A percentile compares a stretch with the other conserved stretches of the same genome.
Conservation (phyloP, 2,329 filamentous ascomycete genomes). For the Epichloe coenophiala region DNA sequence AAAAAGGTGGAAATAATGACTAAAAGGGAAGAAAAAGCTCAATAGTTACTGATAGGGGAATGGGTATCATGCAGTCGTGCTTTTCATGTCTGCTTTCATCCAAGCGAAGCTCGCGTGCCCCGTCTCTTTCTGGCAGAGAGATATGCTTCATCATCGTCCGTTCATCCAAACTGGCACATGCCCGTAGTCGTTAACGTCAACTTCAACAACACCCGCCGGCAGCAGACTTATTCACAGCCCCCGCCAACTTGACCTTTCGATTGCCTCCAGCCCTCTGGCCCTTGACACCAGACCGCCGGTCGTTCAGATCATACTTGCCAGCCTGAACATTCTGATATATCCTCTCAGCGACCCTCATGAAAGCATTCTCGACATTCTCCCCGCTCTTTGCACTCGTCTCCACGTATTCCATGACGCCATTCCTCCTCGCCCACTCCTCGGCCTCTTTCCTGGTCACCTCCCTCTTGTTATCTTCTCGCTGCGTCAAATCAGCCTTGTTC, state of each 20-base stretch:
- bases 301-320: slow-evolving; percentile 87
- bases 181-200: no score
- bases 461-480: slow-evolving; percentile 45
- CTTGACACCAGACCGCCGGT: slow-evolving; percentile 85
- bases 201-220: slow-evolving; percentile 35
- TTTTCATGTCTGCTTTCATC: slow-evolving; percentile 2
- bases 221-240: slow-evolving; percentile 23
- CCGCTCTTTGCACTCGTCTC: slow-evolving; percentile 95
- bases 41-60: not conserved
- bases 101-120: not conserved
- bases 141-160: not conserved
- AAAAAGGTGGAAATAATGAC: not conserved
- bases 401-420: slow-evolving; percentile 84
- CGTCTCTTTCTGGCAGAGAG: not conserved
- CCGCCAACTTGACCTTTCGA: slow-evolving; percentile 32
- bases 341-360: slow-evolving; percentile 82
- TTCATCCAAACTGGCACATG: not conserved
- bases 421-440: slow-evolving; percentile 73
- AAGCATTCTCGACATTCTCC: slow-evolving; percentile 85
- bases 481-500: slow-evolving; percentile 80
- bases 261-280: slow-evolving; percentile 40
- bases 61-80: slow-evolving; percentile 5
- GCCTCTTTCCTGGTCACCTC: slow-evolving; percentile 76
- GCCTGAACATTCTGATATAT: slow-evolving; percentile 97
- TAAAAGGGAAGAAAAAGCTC: not conserved